These are phyloP conservation scores for Hanseniaspora pseudoguilliermondii DNA, from an alignment of 805 yeast genomes.

Conservation along the genomic window DNA sequence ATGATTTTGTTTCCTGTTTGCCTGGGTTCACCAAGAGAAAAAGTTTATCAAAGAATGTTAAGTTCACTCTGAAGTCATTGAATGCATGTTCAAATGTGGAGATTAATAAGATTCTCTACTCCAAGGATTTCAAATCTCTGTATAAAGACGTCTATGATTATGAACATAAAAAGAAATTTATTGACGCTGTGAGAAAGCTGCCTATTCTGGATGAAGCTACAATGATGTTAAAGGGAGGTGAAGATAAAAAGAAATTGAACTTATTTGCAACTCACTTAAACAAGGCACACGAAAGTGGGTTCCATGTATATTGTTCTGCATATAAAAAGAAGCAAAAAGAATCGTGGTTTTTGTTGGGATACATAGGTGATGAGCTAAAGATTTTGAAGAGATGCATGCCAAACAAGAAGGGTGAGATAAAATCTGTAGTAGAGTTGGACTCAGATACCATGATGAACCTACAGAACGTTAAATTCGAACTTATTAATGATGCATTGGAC, in stretches of 20 bases:
- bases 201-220: slow-evolving; percentile 44
- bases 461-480: slow-evolving; percentile 31
- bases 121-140: slow-evolving; percentile 13
- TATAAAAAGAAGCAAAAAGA: slow-evolving; percentile 89
- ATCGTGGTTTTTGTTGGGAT: slow-evolving; percentile 73
- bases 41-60: slow-evolving; percentile 11
- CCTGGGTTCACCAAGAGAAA: slow-evolving; percentile 30
- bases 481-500: slow-evolving; percentile 58
- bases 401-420: slow-evolving; percentile 24
- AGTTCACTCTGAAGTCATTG: slow-evolving; percentile 21
- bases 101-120: slow-evolving; percentile 12
- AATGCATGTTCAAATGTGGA: slow-evolving; percentile 35
- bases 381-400: slow-evolving; percentile 71
- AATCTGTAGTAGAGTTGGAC: slow-evolving; percentile 39
- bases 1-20: slow-evolving; percentile 43
- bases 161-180: slow-evolving; percentile 37
- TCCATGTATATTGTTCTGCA: slow-evolving; percentile 58
- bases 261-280: slow-evolving; percentile 46
- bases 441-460: slow-evolving; percentile 27
- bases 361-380: slow-evolving; percentile 39
- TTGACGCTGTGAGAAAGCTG: slow-evolving; percentile 39
- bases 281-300: slow-evolving; percentile 37
- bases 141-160: slow-evolving; percentile 31
- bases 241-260: slow-evolving; percentile 25
- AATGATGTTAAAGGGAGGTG: slow-evolving; percentile 27